Evolutionary conservation across 257 asterid genomes (phyloP).

Genomic region (Solanum neorickii): DNA sequence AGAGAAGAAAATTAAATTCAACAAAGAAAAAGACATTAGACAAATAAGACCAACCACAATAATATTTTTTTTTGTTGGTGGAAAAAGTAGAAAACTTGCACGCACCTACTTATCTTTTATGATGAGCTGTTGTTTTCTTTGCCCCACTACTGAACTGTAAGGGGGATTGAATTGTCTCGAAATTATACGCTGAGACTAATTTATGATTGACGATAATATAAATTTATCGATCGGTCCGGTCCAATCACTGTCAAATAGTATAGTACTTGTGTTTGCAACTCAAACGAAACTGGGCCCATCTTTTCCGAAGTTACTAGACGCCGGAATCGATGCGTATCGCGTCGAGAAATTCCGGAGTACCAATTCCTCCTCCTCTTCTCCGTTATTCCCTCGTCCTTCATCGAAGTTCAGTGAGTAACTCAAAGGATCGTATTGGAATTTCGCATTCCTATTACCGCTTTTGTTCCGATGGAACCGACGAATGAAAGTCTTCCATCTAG

Average conservation of each 20-base stretch:
- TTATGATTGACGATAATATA: background rate
- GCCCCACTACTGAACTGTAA: background rate
- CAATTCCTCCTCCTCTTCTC: slow-evolving; percentile 34
- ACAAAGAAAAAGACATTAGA: background rate
- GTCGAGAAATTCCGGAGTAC: slow-evolving; percentile 54
- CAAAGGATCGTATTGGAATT: slow-evolving; percentile 60
- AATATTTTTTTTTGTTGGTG: too few species aligned
- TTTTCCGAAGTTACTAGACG: slow-evolving; percentile 26
- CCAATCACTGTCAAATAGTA: background rate
- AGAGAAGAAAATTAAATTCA: background rate
- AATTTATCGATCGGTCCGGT: too few species aligned
- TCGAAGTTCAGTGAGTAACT: slow-evolving; percentile 79
- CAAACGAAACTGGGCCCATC: slow-evolving; percentile 43
- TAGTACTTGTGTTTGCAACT: background rate
- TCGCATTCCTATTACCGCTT: slow-evolving; percentile 19
- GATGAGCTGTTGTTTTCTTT: background rate
- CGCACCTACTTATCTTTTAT: background rate
- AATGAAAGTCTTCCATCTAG: slow-evolving; percentile 78
- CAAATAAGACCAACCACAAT: background rate
- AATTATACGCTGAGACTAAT: background rate
- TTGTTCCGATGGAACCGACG: slow-evolving; percentile 68
- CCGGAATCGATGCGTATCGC: slow-evolving; percentile 46
- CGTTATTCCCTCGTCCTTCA: slow-evolving; percentile 51
- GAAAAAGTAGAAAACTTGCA: background rate
- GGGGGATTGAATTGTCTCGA: background rate